Evolutionary conservation across 2,329 filamentous ascomycete species (phyloP), one percentile per base, ranked within the genome.

Genomic region (Clonostachys rosea): DNA sequence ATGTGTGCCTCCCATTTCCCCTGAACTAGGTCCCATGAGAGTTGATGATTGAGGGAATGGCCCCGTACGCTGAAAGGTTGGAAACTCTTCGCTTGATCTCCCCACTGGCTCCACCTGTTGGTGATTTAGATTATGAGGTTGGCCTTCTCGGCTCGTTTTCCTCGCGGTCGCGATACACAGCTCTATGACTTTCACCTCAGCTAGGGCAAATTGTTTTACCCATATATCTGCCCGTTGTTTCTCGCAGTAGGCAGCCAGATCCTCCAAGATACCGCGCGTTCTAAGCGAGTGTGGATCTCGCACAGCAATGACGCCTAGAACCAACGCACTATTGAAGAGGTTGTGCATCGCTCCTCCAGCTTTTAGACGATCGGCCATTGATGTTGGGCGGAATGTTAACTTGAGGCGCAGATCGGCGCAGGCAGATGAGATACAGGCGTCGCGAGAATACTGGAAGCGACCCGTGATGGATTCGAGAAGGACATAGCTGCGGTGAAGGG

Each of bases 101-200:
- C 24, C 9, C 24, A 30, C 8, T 30, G 24, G 24, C 24, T 30
- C 24, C 9, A 30, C 24, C 24, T 10, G 24, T 30, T 30, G 24
- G 24, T 30, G 24, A 30, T 30, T 4, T 30, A 30, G 4, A 30
- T 10, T 30, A 30, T 30, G 24, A 10, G 24, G 9, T 10, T 30
- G 24, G 9, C 24, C 24, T 30, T 30, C 9, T 10, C 24, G 24
- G 24, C 9, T 30, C 24, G 24, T 30, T 10, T 30, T 30, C 24
- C 24, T 30, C 24, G 24, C 24, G 24, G 24, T 30, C 24, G 24
- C 49, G 43, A 70, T 66, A 51, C 67, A 71, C 9, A 71, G 54
- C 54, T 71, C 68, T 34, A 69, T 60, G 1, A 71, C 64, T 47
- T 68, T 68, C 13, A 71, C 63, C 52, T 70, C 68, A 1, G 66